phyloP scores from a whole-genome alignment of 1,284 basidiomycete species.

The Fomitopsis palustris region DNA sequence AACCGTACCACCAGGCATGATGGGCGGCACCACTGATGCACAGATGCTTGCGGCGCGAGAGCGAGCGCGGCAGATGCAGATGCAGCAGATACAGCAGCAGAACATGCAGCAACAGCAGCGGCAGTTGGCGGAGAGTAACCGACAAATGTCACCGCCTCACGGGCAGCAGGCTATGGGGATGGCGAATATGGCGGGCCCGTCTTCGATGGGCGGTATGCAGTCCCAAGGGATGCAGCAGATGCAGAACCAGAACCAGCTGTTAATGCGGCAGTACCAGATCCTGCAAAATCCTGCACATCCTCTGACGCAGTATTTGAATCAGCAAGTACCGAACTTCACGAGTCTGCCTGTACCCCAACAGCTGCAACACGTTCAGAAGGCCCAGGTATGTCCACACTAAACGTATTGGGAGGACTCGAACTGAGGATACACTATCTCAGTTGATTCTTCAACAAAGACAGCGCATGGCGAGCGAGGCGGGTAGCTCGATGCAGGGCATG shows the following conservation, averaged over 20 bases:
- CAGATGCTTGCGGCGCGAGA: constrained; percentile 35
- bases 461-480: constrained; percentile 14
- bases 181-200: constrained; percentile 18
- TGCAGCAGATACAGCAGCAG: constrained; percentile 28
- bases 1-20: constrained; percentile 19
- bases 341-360: constrained; percentile 49
- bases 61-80: constrained; percentile 43
- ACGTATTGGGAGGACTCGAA: neutral
- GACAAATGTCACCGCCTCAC: constrained; percentile 44
- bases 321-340: constrained; percentile 51
- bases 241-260: constrained; percentile 29
- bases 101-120: constrained; percentile 31
- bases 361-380: constrained; percentile 50
- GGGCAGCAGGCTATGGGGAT: constrained; percentile 19
- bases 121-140: constrained; percentile 21
- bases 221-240: constrained; percentile 18
- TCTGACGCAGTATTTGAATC: constrained; percentile 51
- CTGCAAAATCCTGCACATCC: constrained; percentile 56
- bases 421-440: constrained; percentile 2
- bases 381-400: constrained; percentile 42
- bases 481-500: constrained; percentile 16
- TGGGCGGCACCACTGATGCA: constrained; percentile 24
- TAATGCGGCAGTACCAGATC: constrained; percentile 43
- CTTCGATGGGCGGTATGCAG: constrained; percentile 14
- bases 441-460: constrained; percentile 18